These are phyloP conservation scores for Knufia petricola DNA, from an alignment of 2,329 filamentous ascomycete genomes.

Conservation along the genomic window DNA sequence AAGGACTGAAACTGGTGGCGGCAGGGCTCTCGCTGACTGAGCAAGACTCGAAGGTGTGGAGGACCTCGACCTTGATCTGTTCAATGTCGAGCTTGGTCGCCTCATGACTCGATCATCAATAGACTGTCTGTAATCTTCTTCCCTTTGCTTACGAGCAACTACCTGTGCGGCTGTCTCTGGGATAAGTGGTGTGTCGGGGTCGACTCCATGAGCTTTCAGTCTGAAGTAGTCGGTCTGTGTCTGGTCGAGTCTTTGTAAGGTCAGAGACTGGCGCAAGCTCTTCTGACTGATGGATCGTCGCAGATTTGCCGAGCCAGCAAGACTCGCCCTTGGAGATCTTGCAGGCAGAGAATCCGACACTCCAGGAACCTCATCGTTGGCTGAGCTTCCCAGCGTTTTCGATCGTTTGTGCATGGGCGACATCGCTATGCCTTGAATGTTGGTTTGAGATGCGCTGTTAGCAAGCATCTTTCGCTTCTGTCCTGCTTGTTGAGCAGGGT, in stretches of 20 bases:
- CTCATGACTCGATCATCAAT: constrained; percentile 8
- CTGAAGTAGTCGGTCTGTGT: constrained; percentile 44
- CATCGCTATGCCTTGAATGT: constrained; percentile 1
- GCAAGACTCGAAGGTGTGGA: not conserved
- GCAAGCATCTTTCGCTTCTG: constrained; percentile 20
- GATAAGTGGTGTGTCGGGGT: constrained; percentile 26
- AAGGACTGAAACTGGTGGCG: not conserved
- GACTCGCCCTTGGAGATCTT: not conserved
- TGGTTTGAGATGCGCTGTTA: constrained; percentile 8
- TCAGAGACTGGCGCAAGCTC: constrained; percentile 17
- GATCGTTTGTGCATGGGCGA: constrained; percentile 52
- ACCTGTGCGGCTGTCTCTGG: constrained; percentile 20
- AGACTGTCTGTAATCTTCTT: constrained; percentile 17
- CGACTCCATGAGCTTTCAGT: constrained; percentile 40
- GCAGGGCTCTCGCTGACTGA: not conserved
- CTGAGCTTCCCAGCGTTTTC: constrained; percentile 16
- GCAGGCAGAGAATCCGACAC: constrained; percentile 2
- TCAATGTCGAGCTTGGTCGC: not conserved
- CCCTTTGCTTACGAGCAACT: constrained; percentile 12
- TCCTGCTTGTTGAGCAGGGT: constrained; percentile 15
- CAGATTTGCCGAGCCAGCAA: not conserved
- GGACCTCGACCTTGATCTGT: not conserved
- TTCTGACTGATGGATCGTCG: constrained; percentile 16
- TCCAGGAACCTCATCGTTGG: not conserved
- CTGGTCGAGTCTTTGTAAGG: constrained; percentile 28